Percentiles rank a stretch among this genome's conserved stretches.
phyloP scores from a whole-genome alignment of 805 yeast genomes.

The Lipomyces anomalus region DNA sequence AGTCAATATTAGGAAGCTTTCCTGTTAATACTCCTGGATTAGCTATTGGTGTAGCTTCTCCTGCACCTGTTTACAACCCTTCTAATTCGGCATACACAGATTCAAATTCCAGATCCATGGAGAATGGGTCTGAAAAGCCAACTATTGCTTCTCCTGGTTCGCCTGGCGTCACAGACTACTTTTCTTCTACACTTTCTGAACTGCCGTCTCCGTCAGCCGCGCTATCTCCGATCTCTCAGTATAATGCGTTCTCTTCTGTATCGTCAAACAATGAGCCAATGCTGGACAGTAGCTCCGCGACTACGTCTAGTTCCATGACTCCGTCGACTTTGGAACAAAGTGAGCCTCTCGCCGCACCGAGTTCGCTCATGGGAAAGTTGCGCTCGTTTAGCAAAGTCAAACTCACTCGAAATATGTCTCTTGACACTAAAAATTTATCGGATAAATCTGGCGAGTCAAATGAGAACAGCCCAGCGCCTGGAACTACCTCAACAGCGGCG shows the following conservation, averaged over 20 bases:
- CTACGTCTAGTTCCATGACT: not conserved
- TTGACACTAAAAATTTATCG: conserved; percentile 5
- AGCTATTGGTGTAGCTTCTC: conserved; percentile 23
- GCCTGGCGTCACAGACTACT: conserved; percentile 19
- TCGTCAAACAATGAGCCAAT: no score
- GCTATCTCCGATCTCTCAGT: conserved; percentile 2
- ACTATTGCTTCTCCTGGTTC: conserved; percentile 4
- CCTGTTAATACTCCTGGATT: conserved; percentile 20
- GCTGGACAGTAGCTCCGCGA: no score
- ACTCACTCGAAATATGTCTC: conserved; percentile 7
- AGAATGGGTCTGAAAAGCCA: not conserved
- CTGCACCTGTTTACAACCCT: conserved; percentile 25
- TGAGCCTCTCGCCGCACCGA: conserved; percentile 12
- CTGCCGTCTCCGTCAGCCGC: conserved; percentile 9
- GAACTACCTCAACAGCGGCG: conserved; percentile 13
- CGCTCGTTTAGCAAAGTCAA: conserved; percentile 32
- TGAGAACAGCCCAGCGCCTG: conserved; percentile 18
- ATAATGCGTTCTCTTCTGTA: not conserved
- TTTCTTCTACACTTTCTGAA: conserved; percentile 16
- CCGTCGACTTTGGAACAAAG: not conserved
- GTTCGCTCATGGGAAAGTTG: conserved; percentile 31
- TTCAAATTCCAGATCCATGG: conserved; percentile 4
- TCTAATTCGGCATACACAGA: conserved; percentile 3
- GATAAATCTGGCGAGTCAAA: conserved; percentile 21
- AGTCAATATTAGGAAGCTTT: not conserved